phyloP scores from a whole-genome alignment of 2,329 filamentous ascomycete species.

The Purpureocillium takamizusanense region DNA sequence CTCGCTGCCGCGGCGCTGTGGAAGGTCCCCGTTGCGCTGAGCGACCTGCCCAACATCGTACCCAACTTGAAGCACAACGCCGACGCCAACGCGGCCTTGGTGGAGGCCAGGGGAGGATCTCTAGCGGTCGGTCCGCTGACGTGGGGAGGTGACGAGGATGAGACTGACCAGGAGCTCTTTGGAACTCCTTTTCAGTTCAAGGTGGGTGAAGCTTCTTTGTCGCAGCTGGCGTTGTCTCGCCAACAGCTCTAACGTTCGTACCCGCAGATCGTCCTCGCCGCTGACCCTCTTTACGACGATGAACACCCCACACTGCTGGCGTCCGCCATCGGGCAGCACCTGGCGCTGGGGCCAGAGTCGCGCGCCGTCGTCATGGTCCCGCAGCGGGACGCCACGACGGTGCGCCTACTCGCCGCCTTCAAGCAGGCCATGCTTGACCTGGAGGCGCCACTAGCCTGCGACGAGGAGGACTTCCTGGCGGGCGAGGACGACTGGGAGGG shows the following conservation, averaged over 20 bases:
- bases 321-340: conserved; percentile 58
- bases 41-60: conserved; percentile 77
- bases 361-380: conserved; percentile 75
- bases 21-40: conserved; percentile 59
- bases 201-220: conserved; percentile 16
- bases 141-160: conserved; percentile 52
- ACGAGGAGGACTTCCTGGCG: conserved; percentile 53
- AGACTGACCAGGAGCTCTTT: conserved; percentile 36
- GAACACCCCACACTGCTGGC: conserved; percentile 70
- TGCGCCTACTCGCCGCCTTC: conserved; percentile 54
- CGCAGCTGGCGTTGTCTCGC: too few species aligned
- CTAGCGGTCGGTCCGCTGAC: conserved; percentile 60
- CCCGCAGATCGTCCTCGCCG: conserved; percentile 64
- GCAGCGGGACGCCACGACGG: conserved; percentile 59
- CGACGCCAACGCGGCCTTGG: conserved; percentile 47
- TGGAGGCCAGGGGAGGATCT: conserved; percentile 45
- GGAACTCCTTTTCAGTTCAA: conserved; percentile 40
- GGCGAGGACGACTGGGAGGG: conserved; percentile 68
- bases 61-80: conserved; percentile 72
- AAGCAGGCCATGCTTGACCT: conserved; percentile 48
- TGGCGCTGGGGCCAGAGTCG: conserved; percentile 46
- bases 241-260: background rate
- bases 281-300: conserved; percentile 81
- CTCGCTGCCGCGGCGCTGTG: conserved; percentile 72
- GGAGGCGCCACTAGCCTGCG: conserved; percentile 34